Percentiles rank a stretch among this genome's conserved stretches.
These are phyloP conservation scores for Xylaria sp. DNA, from an alignment of 2,329 filamentous ascomycete genomes.

Conservation along the genomic window DNA sequence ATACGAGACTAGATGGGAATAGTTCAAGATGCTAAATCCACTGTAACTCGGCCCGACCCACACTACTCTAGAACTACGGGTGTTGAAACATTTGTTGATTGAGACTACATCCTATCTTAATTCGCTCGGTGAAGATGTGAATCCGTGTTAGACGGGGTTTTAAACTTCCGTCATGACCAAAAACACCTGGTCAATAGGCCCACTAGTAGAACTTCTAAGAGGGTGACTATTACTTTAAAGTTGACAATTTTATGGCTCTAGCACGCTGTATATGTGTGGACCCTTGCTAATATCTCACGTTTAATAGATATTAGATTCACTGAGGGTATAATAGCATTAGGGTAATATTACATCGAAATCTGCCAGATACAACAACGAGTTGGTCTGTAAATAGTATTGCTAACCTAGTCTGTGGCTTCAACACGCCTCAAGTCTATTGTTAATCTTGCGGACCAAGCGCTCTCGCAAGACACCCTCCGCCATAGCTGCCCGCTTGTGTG, in stretches of 20 bases:
- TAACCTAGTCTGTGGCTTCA: background rate
- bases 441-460: slow-evolving; percentile 5
- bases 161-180: background rate
- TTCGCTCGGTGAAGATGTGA: background rate
- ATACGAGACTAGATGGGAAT: slow-evolving; percentile 24
- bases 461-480: slow-evolving; percentile 21
- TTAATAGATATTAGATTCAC: too few relatives aligned
- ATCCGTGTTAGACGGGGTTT: background rate
- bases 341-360: too few relatives aligned
- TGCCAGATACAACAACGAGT: too few relatives aligned
- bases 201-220: too few relatives aligned
- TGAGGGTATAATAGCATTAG: too few relatives aligned
- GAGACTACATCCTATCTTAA: too few relatives aligned
- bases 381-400: background rate
- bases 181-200: background rate
- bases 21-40: background rate
- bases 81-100: too few relatives aligned
- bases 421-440: background rate
- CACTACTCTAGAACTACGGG: background rate
- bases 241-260: too few relatives aligned
- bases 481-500: slow-evolving; percentile 21
- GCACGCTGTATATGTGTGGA: too few relatives aligned
- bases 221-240: too few relatives aligned
- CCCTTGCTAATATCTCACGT: too few relatives aligned
- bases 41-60: background rate